Percentiles rank a stretch among this genome's conserved stretches.
Conservation (phyloP, 2,329 filamentous ascomycete species). For the Phoma herbarum region DNA sequence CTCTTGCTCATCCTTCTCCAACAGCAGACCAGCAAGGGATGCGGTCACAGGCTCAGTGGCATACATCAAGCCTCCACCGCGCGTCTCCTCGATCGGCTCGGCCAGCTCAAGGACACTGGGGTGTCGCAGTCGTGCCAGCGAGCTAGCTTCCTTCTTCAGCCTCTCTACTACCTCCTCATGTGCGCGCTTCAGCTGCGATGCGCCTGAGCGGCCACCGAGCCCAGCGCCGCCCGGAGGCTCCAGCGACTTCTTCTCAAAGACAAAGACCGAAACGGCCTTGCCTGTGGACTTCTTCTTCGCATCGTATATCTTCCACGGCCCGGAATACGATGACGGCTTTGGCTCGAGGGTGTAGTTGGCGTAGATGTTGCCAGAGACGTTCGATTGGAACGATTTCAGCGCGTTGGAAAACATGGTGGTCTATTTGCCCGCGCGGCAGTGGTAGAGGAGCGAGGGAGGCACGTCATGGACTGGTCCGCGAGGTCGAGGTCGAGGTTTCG, state of each 20-base stretch:
- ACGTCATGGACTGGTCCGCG: conserved; percentile 43
- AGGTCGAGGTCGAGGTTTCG: conserved; percentile 26
- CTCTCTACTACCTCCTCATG: conserved; percentile 92
- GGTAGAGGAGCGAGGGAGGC: conserved; percentile 24
- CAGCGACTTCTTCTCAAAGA: conserved; percentile 89
- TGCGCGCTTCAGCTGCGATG: conserved; percentile 76
- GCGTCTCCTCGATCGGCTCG: conserved; percentile 93
- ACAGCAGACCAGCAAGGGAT: conserved; percentile 81
- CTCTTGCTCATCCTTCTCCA: conserved; percentile 91
- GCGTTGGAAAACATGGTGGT: conserved; percentile 83
- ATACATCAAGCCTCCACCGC: conserved; percentile 92
- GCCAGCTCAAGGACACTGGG: conserved; percentile 91
- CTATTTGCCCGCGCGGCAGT: conserved; percentile 39
- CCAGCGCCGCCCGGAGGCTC: conserved; percentile 70
- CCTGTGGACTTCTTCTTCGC: conserved; percentile 96
- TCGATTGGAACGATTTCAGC: conserved; percentile 92
- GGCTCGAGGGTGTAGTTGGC: conserved; percentile 87
- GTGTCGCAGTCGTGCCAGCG: conserved; percentile 85
- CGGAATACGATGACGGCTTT: conserved; percentile 78
- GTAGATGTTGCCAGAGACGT: conserved; percentile 92
- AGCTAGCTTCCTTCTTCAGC: conserved; percentile 89
- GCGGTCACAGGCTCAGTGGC: conserved; percentile 91
- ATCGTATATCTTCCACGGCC: conserved; percentile 97
- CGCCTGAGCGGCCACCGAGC: conserved; percentile 66
- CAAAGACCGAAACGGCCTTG: conserved; percentile 88